phyloP scores from a whole-genome alignment of 2,329 filamentous ascomycete species.

The Cryphonectria nitschkei region DNA sequence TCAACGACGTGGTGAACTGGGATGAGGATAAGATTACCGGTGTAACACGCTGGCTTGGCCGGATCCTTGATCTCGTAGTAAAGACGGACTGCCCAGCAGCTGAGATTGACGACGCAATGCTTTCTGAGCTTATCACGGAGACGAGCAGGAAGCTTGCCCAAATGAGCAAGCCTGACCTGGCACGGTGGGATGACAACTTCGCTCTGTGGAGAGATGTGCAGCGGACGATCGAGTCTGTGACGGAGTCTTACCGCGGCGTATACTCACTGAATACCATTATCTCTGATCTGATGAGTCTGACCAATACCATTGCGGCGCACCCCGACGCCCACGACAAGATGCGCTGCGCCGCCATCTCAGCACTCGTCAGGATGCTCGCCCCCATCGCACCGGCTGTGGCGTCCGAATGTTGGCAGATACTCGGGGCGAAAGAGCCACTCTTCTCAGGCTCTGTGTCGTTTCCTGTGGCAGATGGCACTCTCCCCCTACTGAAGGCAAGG shows the following conservation, averaged over 20 bases:
- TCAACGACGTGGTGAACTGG: slow-evolving; percentile 85
- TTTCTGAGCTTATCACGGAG: background rate
- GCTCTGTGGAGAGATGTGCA: slow-evolving; percentile 69
- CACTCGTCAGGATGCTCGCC: slow-evolving; percentile 72
- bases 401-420: slow-evolving; percentile 76
- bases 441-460: slow-evolving; percentile 57
- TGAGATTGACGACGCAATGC: slow-evolving; percentile 41
- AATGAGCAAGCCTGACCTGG: slow-evolving; percentile 39
- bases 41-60: slow-evolving; percentile 77
- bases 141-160: slow-evolving; percentile 35
- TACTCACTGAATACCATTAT: slow-evolving; percentile 83
- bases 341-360: slow-evolving; percentile 52
- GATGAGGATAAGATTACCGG: slow-evolving; percentile 82
- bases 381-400: slow-evolving; percentile 80
- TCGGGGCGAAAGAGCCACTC: slow-evolving; percentile 47
- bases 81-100: slow-evolving; percentile 32
- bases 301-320: slow-evolving; percentile 65
- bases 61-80: slow-evolving; percentile 63
- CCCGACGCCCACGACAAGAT: slow-evolving; percentile 47
- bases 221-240: slow-evolving; percentile 68
- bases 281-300: slow-evolving; percentile 81
- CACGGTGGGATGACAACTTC: slow-evolving; percentile 51
- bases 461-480: slow-evolving; percentile 58
- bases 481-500: slow-evolving; percentile 53
- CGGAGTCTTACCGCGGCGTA: slow-evolving; percentile 68